Percentiles rank a stretch among this genome's conserved stretches.
phyloP scores from a whole-genome alignment of 2,329 filamentous ascomycete genomes.

The Lomentospora prolificans region DNA sequence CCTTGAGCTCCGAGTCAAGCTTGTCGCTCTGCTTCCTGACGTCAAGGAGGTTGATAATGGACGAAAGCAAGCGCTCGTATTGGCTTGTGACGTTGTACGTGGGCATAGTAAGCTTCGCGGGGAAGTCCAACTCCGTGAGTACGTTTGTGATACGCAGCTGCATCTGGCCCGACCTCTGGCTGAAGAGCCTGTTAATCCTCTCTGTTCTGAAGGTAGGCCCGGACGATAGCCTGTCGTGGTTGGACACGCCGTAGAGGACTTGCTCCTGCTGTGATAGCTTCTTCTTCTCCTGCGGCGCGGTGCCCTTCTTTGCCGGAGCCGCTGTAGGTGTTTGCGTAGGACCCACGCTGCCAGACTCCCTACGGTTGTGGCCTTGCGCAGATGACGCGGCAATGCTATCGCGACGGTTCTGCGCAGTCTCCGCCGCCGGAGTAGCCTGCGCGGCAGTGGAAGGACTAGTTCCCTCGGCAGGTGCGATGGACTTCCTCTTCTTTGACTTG shows the following conservation, averaged over 20 bases:
- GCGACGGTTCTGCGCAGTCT: constrained; percentile 29
- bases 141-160: constrained; percentile 65
- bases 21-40: constrained; percentile 67
- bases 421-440: constrained; percentile 26
- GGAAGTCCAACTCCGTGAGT: constrained; percentile 62
- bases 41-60: constrained; percentile 61
- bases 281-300: constrained; percentile 43
- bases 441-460: constrained; percentile 32
- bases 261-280: constrained; percentile 69
- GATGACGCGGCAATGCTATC: constrained; percentile 37
- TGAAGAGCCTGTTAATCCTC: constrained; percentile 67
- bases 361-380: constrained; percentile 21
- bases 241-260: constrained; percentile 70
- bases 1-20: constrained; percentile 59
- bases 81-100: constrained; percentile 61
- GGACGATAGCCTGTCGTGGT: constrained; percentile 74
- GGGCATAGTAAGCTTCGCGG: constrained; percentile 61
- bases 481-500: constrained; percentile 81
- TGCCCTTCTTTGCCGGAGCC: constrained; percentile 16
- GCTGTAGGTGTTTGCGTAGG: constrained; percentile 25
- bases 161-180: constrained; percentile 66
- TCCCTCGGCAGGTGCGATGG: constrained; percentile 52
- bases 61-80: constrained; percentile 61
- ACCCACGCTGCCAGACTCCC: constrained; percentile 32
- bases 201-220: constrained; percentile 88